Conservation (phyloP, 345 rosid genomes). For the Rhizophora mangle region DNA sequence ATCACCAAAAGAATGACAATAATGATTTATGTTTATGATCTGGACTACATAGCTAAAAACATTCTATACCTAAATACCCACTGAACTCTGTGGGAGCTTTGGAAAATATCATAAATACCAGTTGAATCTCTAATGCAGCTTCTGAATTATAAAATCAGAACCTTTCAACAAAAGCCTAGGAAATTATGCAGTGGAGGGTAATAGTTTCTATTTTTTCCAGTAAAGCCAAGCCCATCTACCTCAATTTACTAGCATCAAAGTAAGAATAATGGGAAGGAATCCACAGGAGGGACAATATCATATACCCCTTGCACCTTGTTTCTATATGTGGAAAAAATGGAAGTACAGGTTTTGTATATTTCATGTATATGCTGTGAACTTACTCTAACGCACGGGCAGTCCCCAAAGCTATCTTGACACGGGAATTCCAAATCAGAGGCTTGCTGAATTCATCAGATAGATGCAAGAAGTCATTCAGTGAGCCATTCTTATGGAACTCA, state of each 20-base stretch:
- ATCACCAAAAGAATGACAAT: neutral
- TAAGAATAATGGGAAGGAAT: too few relatives aligned
- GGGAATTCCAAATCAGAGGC: slow-evolving; percentile 89
- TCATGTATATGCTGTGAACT: slow-evolving; percentile 18
- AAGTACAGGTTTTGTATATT: neutral
- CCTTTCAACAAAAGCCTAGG: neutral
- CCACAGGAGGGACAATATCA: neutral
- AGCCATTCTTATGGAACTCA: slow-evolving; percentile 85
- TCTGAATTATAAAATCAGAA: slow-evolving; percentile 1
- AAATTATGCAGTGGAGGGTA: neutral
- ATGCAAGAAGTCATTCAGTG: slow-evolving; percentile 79
- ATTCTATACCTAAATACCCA: too few relatives aligned
- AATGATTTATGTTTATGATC: neutral
- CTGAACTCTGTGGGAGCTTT: too few relatives aligned
- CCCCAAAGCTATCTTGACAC: slow-evolving; percentile 93
- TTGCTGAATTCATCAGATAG: slow-evolving; percentile 71
- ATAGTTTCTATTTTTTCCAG: neutral
- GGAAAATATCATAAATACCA: neutral
- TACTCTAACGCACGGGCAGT: slow-evolving; percentile 96
- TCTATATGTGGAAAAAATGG: neutral
- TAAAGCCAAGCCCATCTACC: neutral
- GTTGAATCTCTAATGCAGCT: neutral
- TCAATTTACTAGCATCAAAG: slow-evolving; percentile 2
- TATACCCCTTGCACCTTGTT: neutral
- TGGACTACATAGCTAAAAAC: too few relatives aligned